A percentile compares a stretch with the other conserved stretches of the same genome.
Conservation (phyloP, 2,329 filamentous ascomycete genomes). For the Fusarium sp. region DNA sequence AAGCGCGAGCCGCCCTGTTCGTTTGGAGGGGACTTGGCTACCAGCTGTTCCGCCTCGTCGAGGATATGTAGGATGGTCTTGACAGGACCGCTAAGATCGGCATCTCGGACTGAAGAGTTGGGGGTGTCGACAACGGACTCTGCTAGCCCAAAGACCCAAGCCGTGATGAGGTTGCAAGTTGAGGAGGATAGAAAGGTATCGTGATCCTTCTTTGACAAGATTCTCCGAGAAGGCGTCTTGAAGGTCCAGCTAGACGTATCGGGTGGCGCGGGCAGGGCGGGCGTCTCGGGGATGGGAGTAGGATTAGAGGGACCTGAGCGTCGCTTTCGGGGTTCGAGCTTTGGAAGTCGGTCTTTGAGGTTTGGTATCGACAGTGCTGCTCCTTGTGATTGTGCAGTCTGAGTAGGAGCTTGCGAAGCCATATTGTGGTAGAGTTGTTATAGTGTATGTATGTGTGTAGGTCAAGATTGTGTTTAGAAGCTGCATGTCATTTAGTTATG, state of each 20-base stretch:
- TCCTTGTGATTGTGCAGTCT: constrained; percentile 25
- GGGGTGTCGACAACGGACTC: constrained; percentile 83
- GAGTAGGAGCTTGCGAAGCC: constrained; percentile 44
- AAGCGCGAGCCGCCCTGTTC: constrained; percentile 93
- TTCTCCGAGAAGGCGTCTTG: constrained; percentile 79
- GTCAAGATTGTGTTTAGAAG: constrained; percentile 12
- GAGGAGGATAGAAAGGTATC: constrained; percentile 84
- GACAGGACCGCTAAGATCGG: constrained; percentile 73
- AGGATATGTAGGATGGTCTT: constrained; percentile 78
- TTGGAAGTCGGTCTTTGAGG: constrained; percentile 72
- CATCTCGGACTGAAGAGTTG: constrained; percentile 71
- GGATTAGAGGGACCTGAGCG: constrained; percentile 67
- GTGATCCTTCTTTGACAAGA: constrained; percentile 86
- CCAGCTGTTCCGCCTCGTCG: constrained; percentile 75
- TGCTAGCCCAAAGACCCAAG: constrained; percentile 89
- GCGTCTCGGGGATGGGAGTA: constrained; percentile 81
- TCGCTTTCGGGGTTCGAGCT: constrained; percentile 75
- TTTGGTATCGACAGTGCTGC: constrained; percentile 49
- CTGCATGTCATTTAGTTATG: constrained; percentile 36
- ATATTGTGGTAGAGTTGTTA: constrained; percentile 39
- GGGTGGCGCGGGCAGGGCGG: constrained; percentile 78
- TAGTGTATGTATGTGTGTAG: constrained; percentile 23
- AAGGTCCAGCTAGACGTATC: constrained; percentile 73
- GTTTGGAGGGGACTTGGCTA: constrained; percentile 81
- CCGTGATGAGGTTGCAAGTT: constrained; percentile 81